Conservation (phyloP, 768 basidiomycete species). For the Sutorius australiensis region DNA sequence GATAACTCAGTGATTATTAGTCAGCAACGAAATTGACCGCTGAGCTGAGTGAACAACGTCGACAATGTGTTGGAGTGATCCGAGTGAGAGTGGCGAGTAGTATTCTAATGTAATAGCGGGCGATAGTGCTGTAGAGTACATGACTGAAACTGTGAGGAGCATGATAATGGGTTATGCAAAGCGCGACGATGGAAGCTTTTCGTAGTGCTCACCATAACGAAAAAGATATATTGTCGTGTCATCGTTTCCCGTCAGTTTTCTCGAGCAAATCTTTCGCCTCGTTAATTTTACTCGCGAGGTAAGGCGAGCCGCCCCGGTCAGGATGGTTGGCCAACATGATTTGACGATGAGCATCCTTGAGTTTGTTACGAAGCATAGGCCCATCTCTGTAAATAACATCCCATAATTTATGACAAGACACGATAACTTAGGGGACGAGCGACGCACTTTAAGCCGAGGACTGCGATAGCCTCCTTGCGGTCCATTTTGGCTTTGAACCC, state of each 20-base stretch:
- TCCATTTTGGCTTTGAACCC: conserved; percentile 98
- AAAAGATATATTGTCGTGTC: not conserved
- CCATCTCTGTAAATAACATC: conserved; percentile 59
- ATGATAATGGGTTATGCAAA: conserved; percentile 2
- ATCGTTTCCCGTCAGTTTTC: conserved; percentile 58
- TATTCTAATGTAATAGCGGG: conserved; percentile 18
- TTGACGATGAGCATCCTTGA: conserved; percentile 94
- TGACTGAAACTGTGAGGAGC: not conserved
- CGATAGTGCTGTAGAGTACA: conserved; percentile 21
- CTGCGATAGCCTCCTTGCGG: conserved; percentile 83
- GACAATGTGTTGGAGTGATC: not conserved
- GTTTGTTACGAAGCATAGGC: conserved; percentile 61
- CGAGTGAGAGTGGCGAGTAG: conserved; percentile 11
- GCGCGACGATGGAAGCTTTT: not conserved
- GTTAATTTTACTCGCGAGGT: conserved; percentile 97
- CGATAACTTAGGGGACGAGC: conserved; percentile 2
- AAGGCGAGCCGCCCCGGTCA: conserved; percentile 97
- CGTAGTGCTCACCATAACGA: conserved; percentile 8
- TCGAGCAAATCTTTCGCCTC: conserved; percentile 94
- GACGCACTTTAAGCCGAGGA: conserved; percentile 83
- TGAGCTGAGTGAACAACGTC: not conserved
- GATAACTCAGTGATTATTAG: conserved; percentile 7
- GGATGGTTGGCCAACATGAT: conserved; percentile 99
- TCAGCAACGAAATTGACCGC: conserved; percentile 8
- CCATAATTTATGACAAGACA: not conserved